These are phyloP conservation scores for Gentiana macrophylla DNA, from an alignment of 257 asterid species.

Conservation along the genomic window DNA sequence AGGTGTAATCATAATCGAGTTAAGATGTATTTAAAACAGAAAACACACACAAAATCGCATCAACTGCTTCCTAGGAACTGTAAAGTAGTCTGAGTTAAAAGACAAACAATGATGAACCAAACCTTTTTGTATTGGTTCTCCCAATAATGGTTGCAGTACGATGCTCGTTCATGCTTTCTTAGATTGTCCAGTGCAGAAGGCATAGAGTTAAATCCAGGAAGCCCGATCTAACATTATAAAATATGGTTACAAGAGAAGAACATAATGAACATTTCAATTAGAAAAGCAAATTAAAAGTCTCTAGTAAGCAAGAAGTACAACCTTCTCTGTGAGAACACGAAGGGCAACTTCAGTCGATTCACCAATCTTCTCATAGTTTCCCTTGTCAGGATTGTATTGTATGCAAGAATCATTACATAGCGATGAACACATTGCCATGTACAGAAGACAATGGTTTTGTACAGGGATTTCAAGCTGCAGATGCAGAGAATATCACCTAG, in stretches of 20 bases:
- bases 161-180: constrained; percentile 93
- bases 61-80: too few relatives aligned
- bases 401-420: constrained; percentile 91
- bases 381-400: constrained; percentile 94
- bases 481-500: constrained; percentile 16
- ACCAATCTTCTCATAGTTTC: constrained; percentile 88
- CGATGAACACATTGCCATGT: constrained; percentile 94
- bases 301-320: constrained; percentile 14
- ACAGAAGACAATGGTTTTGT: constrained; percentile 84
- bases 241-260: constrained; percentile 3
- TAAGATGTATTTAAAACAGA: too few relatives aligned
- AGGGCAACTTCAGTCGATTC: constrained; percentile 99
- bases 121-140: constrained; percentile 99
- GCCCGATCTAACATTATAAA: constrained; percentile 73
- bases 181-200: constrained; percentile 92
- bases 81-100: too few relatives aligned
- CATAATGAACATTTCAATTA: background rate
- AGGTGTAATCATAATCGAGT: too few relatives aligned
- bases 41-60: too few relatives aligned
- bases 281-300: constrained; percentile 4
- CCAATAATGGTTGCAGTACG: constrained; percentile 96
- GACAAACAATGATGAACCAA: constrained; percentile 1
- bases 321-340: constrained; percentile 94
- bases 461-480: constrained; percentile 93
- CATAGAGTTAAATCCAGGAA: constrained; percentile 99